Conservation (phyloP, 2,329 filamentous ascomycete genomes). For the Fusarium vanettenii region DNA sequence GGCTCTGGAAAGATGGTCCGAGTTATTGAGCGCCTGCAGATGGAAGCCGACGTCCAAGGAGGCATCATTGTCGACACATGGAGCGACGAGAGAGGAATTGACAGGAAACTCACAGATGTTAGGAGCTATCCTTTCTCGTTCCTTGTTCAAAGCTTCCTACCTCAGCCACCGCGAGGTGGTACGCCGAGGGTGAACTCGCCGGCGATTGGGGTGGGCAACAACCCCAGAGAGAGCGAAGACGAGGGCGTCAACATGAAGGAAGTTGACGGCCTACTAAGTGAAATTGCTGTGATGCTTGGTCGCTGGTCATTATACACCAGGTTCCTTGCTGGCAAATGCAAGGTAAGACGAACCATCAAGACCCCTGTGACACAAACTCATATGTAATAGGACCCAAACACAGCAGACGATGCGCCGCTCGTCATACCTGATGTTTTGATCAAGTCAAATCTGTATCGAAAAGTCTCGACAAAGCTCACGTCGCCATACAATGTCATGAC, state of each 20-base stretch:
- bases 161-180: constrained; percentile 72
- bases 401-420: constrained; percentile 66
- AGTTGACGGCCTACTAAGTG: constrained; percentile 86
- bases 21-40: constrained; percentile 91
- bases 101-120: constrained; percentile 90
- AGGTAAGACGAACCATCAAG: constrained; percentile 60
- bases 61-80: constrained; percentile 96
- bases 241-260: constrained; percentile 98
- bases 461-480: constrained; percentile 79
- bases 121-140: constrained; percentile 99
- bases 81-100: constrained; percentile 87
- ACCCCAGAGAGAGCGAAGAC: constrained; percentile 78
- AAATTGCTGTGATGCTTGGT: constrained; percentile 91
- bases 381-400: constrained; percentile 58
- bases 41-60: constrained; percentile 95
- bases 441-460: constrained; percentile 83
- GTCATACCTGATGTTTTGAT: constrained; percentile 78
- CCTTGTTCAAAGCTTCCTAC: constrained; percentile 91
- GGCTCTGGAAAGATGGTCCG: constrained; percentile 92
- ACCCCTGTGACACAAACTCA: constrained; percentile 19
- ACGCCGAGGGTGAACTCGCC: constrained; percentile 82
- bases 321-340: constrained; percentile 89
- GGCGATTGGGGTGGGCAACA: constrained; percentile 67
- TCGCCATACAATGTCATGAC: constrained; percentile 92
- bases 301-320: constrained; percentile 93